Evolutionary conservation across 176 grass and related monocot genomes (phyloP), one percentile per base, ranked within the genome.

Genomic region (Tillandsia leiboldiana): DNA sequence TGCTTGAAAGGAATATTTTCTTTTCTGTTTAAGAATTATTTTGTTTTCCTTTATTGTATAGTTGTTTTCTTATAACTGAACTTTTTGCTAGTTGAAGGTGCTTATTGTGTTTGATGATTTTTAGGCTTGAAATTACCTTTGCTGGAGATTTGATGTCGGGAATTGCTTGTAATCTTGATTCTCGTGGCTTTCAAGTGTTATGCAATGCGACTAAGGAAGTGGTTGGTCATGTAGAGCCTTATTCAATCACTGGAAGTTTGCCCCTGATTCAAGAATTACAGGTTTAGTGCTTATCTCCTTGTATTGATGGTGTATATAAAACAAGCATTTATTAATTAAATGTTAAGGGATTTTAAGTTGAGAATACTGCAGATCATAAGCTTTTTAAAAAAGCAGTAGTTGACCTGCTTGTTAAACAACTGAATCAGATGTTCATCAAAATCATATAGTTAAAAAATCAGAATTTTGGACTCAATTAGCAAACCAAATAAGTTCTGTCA

Each of bases 181-280:
- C 94, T 61, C 71, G 26, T 66, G 94, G 94, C 50, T 93, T 90
- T 80, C 73, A 87, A 73, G 94, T 82, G 64, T 77, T 99, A 64
- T 99, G 94, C 63, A 86, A 99, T 84, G 89, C 94, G 78, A 93
- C 94, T 10, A 64, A 90, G 69, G 94, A 93, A 71, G 86, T 88
- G 28, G 82, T 99, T n/a, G 94, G 94, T 54, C 50, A 78, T 4
- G 89, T 90, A 20, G 73, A 93, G n/a, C 94, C 94, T 67, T 93
- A 99, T 87, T 97, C 94, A 49, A 93, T 97, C 65, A 97, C 94
- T 0, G 89, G 94, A 33, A 97, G 86, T 75, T 78, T 99, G 73
- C 94, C 94, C 28, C 72, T 99, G 77, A 99, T 99, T 75, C 57
- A 59, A 49, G 77, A 79, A 65, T 71, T 79, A 48, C 77, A 79